A percentile compares a stretch with the other conserved stretches of the same genome.
Evolutionary conservation across 2,329 filamentous ascomycete species (phyloP).

Genomic region (Zymoseptoria brevis): DNA sequence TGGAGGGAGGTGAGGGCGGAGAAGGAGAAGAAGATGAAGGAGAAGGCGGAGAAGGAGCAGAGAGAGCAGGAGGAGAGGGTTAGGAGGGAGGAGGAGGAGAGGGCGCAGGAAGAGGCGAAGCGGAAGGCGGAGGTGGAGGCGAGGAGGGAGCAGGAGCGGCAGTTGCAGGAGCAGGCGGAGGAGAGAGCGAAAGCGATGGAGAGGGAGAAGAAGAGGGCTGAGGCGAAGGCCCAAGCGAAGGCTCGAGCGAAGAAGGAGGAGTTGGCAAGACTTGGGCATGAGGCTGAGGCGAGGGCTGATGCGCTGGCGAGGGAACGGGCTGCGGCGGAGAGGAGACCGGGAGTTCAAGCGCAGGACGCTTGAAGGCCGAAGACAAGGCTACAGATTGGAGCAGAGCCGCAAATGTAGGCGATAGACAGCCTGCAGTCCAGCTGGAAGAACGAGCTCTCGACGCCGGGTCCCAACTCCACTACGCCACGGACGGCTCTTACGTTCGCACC

Average conservation of each 20-base stretch:
- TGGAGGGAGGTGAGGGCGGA: constrained; percentile 15
- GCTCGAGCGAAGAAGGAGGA: neutral
- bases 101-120: neutral
- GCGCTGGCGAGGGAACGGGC: no score
- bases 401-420: neutral
- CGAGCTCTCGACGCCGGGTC: no score
- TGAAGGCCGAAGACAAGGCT: neutral
- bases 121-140: neutral
- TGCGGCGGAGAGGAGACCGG: no score
- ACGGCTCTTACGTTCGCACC: no score
- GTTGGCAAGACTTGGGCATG: no score
- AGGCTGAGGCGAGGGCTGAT: no score
- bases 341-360: neutral
- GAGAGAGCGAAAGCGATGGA: neutral
- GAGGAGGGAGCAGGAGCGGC: neutral
- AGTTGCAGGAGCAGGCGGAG: neutral
- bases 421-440: no score
- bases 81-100: neutral
- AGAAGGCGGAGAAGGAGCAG: constrained; percentile 15
- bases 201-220: neutral
- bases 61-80: constrained; percentile 6
- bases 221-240: neutral
- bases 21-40: constrained; percentile 18
- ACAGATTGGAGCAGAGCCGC: neutral
- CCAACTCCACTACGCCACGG: no score